These are phyloP conservation scores for Ophiostoma perfectum DNA, from an alignment of 2,329 filamentous ascomycete species.

Conservation along the genomic window DNA sequence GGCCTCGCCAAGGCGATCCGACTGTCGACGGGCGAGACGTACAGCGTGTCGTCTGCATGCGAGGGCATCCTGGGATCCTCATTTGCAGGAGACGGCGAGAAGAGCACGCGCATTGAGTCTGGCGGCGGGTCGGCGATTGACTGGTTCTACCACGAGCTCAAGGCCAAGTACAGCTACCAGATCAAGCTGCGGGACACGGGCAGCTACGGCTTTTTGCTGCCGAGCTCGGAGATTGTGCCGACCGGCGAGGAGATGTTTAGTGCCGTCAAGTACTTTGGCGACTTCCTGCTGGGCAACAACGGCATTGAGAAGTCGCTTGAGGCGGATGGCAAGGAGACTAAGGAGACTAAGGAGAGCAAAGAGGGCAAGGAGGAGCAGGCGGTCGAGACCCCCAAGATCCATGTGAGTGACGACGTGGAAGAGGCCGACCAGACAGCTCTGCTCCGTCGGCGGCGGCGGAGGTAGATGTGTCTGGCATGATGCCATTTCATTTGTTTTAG, in stretches of 20 bases:
- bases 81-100: constrained; percentile 48
- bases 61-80: constrained; percentile 60
- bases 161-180: constrained; percentile 82
- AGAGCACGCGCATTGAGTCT: constrained; percentile 62
- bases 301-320: constrained; percentile 49
- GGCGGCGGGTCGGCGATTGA: constrained; percentile 84
- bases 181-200: constrained; percentile 91
- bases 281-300: constrained; percentile 68
- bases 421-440: background rate
- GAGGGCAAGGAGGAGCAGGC: background rate
- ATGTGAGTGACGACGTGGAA: background rate
- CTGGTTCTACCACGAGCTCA: constrained; percentile 88
- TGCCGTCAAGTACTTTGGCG: constrained; percentile 76
- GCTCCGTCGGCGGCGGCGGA: background rate
- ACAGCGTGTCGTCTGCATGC: constrained; percentile 78
- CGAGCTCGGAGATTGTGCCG: constrained; percentile 78
- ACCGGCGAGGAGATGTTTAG: constrained; percentile 83
- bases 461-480: background rate
- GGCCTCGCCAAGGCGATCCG: constrained; percentile 87
- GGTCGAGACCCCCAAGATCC: background rate
- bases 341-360: background rate
- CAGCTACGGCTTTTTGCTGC: constrained; percentile 87
- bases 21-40: constrained; percentile 67
- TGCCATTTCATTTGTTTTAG: background rate
- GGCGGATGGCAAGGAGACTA: background rate